phyloP scores from a whole-genome alignment of 108 stramenopile species.

The Nitzschia inconspicua region DNA sequence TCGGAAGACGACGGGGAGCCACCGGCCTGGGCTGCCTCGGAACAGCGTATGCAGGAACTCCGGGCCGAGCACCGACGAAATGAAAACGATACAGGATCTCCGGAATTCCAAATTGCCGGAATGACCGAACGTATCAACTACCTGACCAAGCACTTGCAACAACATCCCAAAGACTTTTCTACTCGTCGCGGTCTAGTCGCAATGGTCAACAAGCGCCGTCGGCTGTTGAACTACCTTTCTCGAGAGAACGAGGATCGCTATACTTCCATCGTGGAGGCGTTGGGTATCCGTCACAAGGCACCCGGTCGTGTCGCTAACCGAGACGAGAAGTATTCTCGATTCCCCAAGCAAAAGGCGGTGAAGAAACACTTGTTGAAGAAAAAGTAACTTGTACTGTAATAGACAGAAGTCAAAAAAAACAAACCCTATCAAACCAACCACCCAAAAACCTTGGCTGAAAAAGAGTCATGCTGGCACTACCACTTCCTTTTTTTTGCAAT shows the following conservation, averaged over 20 bases:
- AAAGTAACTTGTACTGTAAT: constrained; percentile 2
- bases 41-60: constrained; percentile 58
- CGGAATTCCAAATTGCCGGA: constrained; percentile 92
- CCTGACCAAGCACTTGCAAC: constrained; percentile 88
- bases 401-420: background rate
- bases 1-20: constrained; percentile 45
- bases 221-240: constrained; percentile 87
- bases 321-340: constrained; percentile 69
- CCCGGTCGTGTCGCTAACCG: constrained; percentile 60
- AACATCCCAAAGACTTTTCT: constrained; percentile 93
- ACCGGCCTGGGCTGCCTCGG: constrained; percentile 44
- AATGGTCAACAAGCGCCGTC: constrained; percentile 94
- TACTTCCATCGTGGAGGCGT: constrained; percentile 44
- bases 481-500: background rate
- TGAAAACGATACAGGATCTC: constrained; percentile 87
- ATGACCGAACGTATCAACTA: constrained; percentile 94
- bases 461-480: background rate
- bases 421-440: background rate
- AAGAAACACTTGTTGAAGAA: constrained; percentile 80
- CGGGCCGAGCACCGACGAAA: constrained; percentile 65
- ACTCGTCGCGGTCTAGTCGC: constrained; percentile 94
- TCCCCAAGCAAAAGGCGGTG: constrained; percentile 71
- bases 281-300: constrained; percentile 86
- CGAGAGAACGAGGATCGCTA: constrained; percentile 68
- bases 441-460: background rate